Evolutionary conservation across 352 stramenopile species (phyloP).

Genomic region (Pythium brachiatum): DNA sequence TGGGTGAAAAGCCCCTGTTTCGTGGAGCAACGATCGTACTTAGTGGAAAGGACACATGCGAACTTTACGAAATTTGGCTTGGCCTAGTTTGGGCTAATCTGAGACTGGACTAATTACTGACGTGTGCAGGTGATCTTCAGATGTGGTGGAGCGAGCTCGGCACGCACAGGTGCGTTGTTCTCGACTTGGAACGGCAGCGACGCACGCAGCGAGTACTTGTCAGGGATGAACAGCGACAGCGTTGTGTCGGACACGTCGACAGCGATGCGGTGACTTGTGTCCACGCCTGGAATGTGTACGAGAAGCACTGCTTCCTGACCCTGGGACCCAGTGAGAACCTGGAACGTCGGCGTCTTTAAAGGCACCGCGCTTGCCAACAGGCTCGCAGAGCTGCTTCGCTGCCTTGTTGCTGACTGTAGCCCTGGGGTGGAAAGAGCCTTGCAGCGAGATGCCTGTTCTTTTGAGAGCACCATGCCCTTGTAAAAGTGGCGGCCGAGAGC

Average conservation of each 20-base stretch:
- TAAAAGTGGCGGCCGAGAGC: slow-evolving; percentile 55
- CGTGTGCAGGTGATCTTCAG: slow-evolving; percentile 18
- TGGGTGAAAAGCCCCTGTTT: no score
- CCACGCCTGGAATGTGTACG: slow-evolving; percentile 48
- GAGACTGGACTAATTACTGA: background rate
- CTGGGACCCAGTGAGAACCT: slow-evolving; percentile 31
- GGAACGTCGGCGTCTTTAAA: slow-evolving; percentile 40
- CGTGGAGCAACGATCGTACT: background rate
- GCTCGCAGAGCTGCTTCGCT: background rate
- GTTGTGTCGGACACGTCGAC: slow-evolving; percentile 47
- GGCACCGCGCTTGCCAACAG: background rate
- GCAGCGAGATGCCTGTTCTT: slow-evolving; percentile 58
- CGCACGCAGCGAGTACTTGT: slow-evolving; percentile 53
- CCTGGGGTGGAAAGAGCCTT: slow-evolving; percentile 31
- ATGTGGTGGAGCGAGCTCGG: slow-evolving; percentile 8
- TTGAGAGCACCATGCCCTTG: slow-evolving; percentile 58
- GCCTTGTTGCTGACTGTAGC: background rate
- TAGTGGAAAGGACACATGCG: background rate
- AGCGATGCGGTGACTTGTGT: slow-evolving; percentile 27
- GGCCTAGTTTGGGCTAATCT: background rate
- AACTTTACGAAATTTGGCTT: background rate
- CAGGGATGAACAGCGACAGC: slow-evolving; percentile 46
- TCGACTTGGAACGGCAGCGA: slow-evolving; percentile 50
- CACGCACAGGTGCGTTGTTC: slow-evolving; percentile 23
- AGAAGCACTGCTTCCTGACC: slow-evolving; percentile 38